A percentile compares a stretch with the other conserved stretches of the same genome.
Conservation (phyloP, 441 rosid species). For the Hura crepitans region DNA sequence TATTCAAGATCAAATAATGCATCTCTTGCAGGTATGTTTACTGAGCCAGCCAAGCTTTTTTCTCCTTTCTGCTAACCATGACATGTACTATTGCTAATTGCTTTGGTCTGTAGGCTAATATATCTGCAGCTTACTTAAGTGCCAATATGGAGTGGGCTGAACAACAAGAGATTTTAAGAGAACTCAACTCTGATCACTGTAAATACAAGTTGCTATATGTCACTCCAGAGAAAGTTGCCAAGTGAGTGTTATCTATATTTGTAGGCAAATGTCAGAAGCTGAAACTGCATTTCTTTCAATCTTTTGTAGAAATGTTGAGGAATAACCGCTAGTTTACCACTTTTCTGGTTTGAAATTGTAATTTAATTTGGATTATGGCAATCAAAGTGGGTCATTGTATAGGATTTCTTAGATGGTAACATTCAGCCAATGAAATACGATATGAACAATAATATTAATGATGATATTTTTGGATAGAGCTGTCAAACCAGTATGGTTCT, state of each 20-base stretch:
- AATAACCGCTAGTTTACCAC: neutral
- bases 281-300: neutral
- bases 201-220: constrained; percentile 85
- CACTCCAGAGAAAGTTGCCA: constrained; percentile 98
- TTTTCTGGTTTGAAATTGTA: constrained; percentile 4
- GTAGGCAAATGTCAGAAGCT: constrained; percentile 1
- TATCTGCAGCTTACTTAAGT: constrained; percentile 86
- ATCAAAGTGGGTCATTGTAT: neutral
- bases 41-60: constrained; percentile 19
- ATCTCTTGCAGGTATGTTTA: constrained; percentile 68
- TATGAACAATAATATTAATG: neutral
- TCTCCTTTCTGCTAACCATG: constrained; percentile 13
- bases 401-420: neutral
- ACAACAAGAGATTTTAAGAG: constrained; percentile 87
- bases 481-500: neutral
- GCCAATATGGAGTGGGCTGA: constrained; percentile 93
- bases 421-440: neutral
- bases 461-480: neutral
- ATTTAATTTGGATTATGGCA: neutral
- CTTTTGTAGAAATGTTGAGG: neutral
- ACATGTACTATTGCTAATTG: constrained; percentile 24
- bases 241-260: constrained; percentile 44
- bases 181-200: constrained; percentile 71
- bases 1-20: constrained; percentile 99
- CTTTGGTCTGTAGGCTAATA: constrained; percentile 60